phyloP scores from a whole-genome alignment of 1,284 basidiomycete species.

The Cryptococcus wingfieldii region DNA sequence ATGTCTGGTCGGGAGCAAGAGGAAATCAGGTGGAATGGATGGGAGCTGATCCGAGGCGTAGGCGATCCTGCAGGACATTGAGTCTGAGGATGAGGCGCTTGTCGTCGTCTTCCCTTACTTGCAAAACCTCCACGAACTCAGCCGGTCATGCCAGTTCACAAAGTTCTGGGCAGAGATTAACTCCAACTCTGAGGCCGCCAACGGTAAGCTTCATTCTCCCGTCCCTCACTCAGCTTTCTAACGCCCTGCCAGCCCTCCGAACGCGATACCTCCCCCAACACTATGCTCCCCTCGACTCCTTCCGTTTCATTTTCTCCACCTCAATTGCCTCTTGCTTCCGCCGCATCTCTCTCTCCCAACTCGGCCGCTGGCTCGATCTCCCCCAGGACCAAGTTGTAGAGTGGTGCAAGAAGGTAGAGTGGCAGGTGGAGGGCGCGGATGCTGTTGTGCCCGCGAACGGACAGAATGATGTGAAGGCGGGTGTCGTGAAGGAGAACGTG shows the following conservation, averaged over 20 bases:
- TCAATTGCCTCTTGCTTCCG: constrained; percentile 43
- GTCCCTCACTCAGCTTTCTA: neutral
- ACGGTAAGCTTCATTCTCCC: constrained; percentile 18
- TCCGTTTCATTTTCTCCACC: constrained; percentile 39
- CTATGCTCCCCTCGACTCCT: constrained; percentile 27
- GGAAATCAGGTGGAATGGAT: too few relatives aligned
- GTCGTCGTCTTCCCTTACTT: constrained; percentile 70
- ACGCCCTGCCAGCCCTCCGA: constrained; percentile 29
- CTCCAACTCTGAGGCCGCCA: constrained; percentile 51
- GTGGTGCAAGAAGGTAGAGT: constrained; percentile 65
- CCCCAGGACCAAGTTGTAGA: constrained; percentile 55
- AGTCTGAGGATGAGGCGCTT: constrained; percentile 68
- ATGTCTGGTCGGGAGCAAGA: constrained; percentile 3
- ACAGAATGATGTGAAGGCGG: constrained; percentile 92
- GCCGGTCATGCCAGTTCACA: constrained; percentile 84
- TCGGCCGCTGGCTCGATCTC: constrained; percentile 45
- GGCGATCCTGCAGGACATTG: constrained; percentile 51
- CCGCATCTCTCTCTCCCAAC: constrained; percentile 24
- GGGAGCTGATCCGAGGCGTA: constrained; percentile 1
- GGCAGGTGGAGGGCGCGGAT: constrained; percentile 65
- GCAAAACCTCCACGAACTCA: constrained; percentile 66
- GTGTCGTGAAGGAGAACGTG: constrained; percentile 86
- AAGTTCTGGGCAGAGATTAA: constrained; percentile 77
- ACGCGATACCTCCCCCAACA: constrained; percentile 41
- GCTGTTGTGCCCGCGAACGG: constrained; percentile 76